phyloP scores from a whole-genome alignment of 805 yeast species.

The Naumovozyma castellii region DNA sequence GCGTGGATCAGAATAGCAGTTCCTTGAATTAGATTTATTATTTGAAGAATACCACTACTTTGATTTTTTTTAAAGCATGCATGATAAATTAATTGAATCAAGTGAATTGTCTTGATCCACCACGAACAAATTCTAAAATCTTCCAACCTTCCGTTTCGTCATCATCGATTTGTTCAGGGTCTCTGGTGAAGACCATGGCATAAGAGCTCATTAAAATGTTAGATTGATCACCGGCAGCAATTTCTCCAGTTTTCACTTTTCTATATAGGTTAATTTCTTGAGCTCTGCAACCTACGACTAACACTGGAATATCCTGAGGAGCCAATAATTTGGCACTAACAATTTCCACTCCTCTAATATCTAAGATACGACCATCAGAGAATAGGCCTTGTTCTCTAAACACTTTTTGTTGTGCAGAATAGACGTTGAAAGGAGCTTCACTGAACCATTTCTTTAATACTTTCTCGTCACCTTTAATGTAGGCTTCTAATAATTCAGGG shows the following conservation, averaged over 20 bases:
- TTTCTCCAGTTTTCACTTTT: conserved; percentile 83
- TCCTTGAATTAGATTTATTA: no score
- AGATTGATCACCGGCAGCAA: conserved; percentile 93
- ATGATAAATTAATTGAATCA: conserved; percentile 15
- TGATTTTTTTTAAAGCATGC: background rate
- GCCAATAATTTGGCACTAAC: conserved; percentile 79
- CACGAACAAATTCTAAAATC: conserved; percentile 86
- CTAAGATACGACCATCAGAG: conserved; percentile 85
- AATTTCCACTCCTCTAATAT: conserved; percentile 90
- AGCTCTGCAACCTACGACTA: conserved; percentile 90
- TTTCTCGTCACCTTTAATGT: conserved; percentile 79
- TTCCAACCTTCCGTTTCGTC: conserved; percentile 96
- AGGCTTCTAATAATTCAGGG: conserved; percentile 93
- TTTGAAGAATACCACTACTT: no score
- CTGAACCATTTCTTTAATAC: conserved; percentile 84
- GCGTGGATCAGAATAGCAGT: no score
- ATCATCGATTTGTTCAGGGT: conserved; percentile 85
- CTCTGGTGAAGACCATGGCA: conserved; percentile 89
- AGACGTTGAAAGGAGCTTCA: conserved; percentile 93
- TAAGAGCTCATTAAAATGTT: conserved; percentile 88
- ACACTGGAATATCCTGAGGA: conserved; percentile 86
- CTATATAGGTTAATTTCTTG: conserved; percentile 89
- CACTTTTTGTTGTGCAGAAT: conserved; percentile 88
- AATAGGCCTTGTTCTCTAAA: conserved; percentile 83
- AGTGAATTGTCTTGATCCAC: conserved; percentile 79